Base-by-base conservation (phyloP, 2,329 filamentous ascomycete genomes). In the Fusarium sp. region DNA sequence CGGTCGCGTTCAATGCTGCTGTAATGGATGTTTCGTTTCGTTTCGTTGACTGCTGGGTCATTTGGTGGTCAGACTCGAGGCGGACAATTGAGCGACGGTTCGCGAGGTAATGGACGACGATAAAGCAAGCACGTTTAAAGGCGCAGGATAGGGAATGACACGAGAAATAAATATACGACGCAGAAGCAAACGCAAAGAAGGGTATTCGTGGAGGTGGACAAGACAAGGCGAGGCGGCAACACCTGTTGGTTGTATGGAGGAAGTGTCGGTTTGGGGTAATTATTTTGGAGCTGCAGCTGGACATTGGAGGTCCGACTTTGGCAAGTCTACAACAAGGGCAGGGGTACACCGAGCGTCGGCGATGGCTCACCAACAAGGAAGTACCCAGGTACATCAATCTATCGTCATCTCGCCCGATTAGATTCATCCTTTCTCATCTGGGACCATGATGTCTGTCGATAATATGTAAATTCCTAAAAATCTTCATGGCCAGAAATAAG, bases 181-280 rank as follows among this genome's bases (percentile, higher is more conserved):
- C 55, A 52, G 39, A 41, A 62, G 45, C 30, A 55, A 57, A 54
- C 50, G 28, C 48, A 46, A 65, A 37, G 34, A 52, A 58, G 64
- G 26, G 43, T 43, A 43, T 45, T 58, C 26, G 42, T 30, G 34
- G 39, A 65, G 52, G 50, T 19, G 21, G 37, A 52, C 34, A 37
- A 50, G 21, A 23, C 13, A 14, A 52, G 49, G 34, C 59, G 28
- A 71, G 49, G 65, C 65, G 54, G 50, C 65, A 65, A 69, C 68
- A 62, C 57, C 49, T 62, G 60, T 59, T 65, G 50, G 69, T 69
- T 71, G 68, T 55, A 66, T 56, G 56, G 62, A 65, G 62, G 52
- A 69, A 68, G 54, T 64, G 56, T 68, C 56, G 64, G 69, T 71
- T 71, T 69, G 65, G 65, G 68, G 69, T 50, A 71, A 69, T 63